Percentiles rank a stretch among this genome's conserved stretches.
Conservation (phyloP, 2,329 filamentous ascomycete species). For the Mollisia scopiformis region DNA sequence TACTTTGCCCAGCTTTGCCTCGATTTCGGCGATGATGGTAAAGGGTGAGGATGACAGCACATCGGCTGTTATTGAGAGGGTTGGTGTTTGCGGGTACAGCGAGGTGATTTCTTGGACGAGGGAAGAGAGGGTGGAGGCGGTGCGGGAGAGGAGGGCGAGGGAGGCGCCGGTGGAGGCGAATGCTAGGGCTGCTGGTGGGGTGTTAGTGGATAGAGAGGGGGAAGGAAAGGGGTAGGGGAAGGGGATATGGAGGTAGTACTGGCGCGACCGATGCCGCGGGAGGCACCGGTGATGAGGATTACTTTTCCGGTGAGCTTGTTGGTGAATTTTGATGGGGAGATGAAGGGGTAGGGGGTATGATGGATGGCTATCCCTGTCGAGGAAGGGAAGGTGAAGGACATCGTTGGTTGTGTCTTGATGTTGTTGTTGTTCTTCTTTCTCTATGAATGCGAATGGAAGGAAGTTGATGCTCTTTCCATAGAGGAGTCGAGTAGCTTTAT, state of each 20-base stretch:
- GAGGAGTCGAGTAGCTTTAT: no score
- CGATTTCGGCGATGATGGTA: no score
- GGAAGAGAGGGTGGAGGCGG: conserved; percentile 1
- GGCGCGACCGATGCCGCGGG: conserved; percentile 38
- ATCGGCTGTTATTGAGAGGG: conserved; percentile 1
- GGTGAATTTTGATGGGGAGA: conserved; percentile 26
- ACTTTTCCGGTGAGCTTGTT: conserved; percentile 26
- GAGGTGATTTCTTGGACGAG: conserved; percentile 12
- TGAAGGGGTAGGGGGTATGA: conserved; percentile 28
- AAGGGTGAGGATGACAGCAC: background rate
- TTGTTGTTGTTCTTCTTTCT: no score
- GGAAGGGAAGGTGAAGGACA: background rate
- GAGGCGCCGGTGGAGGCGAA: conserved; percentile 38
- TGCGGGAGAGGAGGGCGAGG: conserved; percentile 22
- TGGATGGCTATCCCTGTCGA: conserved; percentile 66
- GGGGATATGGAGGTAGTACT: no score
- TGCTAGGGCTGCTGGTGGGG: conserved; percentile 38
- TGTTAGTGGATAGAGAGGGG: no score
- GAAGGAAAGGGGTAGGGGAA: no score
- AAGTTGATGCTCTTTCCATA: no score
- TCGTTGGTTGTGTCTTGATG: background rate
- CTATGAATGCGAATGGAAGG: no score
- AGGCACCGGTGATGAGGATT: conserved; percentile 41
- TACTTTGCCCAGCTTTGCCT: background rate
- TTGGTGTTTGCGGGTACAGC: background rate